phyloP scores from a whole-genome alignment of 148 eudicot species.

The Drosera capensis region DNA sequence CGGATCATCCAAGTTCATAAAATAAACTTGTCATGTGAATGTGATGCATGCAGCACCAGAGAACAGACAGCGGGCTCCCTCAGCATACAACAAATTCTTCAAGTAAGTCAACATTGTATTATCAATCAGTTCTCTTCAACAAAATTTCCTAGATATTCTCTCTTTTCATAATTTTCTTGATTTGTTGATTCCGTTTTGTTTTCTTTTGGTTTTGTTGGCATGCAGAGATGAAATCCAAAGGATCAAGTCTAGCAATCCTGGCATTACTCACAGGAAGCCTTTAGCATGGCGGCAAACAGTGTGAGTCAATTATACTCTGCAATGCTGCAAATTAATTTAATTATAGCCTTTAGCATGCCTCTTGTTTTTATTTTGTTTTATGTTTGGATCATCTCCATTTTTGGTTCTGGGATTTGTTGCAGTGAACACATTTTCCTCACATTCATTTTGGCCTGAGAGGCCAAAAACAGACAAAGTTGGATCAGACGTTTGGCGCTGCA shows the following conservation, averaged over 20 bases:
- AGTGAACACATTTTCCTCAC: conserved; percentile 94
- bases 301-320: conserved; percentile 23
- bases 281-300: conserved; percentile 88
- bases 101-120: conserved; percentile 31
- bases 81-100: conserved; percentile 75
- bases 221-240: conserved; percentile 81
- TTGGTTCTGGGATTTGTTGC: conserved; percentile 8
- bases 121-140: background rate
- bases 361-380: too few relatives aligned
- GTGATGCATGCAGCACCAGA: conserved; percentile 52
- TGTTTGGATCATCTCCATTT: background rate
- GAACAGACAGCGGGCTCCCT: conserved; percentile 81
- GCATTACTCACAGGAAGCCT: conserved; percentile 85
- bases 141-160: background rate
- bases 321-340: too few relatives aligned
- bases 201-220: background rate
- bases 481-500: conserved; percentile 27
- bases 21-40: too few relatives aligned
- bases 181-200: background rate
- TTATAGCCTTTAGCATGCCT: too few relatives aligned
- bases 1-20: too few relatives aligned
- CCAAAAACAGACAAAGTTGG: conserved; percentile 45
- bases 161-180: background rate
- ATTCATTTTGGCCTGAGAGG: conserved; percentile 59
- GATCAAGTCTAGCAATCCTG: conserved; percentile 71